Evolutionary conservation across 805 yeast genomes (phyloP).

Genomic region (Saturnispora gosingensis): DNA sequence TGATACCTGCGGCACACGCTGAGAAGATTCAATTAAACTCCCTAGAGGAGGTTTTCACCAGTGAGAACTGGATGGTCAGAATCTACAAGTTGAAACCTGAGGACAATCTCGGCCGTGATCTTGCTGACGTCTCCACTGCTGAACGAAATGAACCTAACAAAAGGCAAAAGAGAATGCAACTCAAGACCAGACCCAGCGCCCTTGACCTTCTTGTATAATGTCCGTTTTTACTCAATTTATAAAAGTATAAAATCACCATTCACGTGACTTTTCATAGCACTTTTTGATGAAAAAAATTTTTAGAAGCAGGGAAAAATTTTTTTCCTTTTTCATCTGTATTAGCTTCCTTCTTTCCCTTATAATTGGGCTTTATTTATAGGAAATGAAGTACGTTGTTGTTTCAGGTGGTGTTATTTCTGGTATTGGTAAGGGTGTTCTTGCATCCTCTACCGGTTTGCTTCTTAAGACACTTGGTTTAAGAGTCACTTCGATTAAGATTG

Average conservation of each 20-base stretch:
- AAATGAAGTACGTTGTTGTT: conserved; percentile 97
- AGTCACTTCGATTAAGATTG: conserved; percentile 95
- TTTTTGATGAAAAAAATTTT: background rate
- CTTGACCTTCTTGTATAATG: conserved; percentile 17
- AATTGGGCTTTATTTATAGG: conserved; percentile 11
- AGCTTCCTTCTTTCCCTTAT: conserved; percentile 13
- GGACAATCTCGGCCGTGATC: conserved; percentile 79
- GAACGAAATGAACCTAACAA: conserved; percentile 29
- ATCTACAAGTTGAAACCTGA: conserved; percentile 83
- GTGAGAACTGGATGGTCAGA: conserved; percentile 95
- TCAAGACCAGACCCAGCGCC: conserved; percentile 22
- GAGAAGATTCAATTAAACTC: conserved; percentile 52
- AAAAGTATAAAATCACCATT: background rate
- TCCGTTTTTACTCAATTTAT: background rate
- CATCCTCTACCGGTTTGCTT: conserved; percentile 93
- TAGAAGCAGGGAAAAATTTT: background rate
- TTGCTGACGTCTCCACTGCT: conserved; percentile 46
- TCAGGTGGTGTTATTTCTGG: conserved; percentile 99
- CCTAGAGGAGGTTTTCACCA: conserved; percentile 88
- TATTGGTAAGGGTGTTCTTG: conserved; percentile 97
- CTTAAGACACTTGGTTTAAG: conserved; percentile 89
- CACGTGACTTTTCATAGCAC: background rate
- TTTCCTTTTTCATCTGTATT: background rate
- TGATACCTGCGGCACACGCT: conserved; percentile 24
- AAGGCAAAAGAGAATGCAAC: conserved; percentile 20